Conservation (phyloP, 2,329 filamentous ascomycete genomes). For the Magnaporthiopsis rhizophila region DNA sequence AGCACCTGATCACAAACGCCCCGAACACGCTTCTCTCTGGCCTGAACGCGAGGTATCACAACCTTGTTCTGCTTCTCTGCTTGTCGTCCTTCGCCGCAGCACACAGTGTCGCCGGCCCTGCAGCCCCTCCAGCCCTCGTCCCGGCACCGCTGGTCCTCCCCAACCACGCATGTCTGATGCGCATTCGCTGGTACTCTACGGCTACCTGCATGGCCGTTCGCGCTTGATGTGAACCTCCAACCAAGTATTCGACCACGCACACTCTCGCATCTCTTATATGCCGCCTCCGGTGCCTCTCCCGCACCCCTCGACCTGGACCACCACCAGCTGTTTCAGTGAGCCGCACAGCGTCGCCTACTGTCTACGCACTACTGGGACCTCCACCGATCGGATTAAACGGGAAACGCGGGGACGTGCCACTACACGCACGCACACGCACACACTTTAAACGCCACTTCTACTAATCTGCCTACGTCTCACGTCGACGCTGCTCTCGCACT, state of each 20-base stretch:
- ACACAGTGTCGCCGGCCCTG: not conserved
- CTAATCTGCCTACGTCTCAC: not conserved
- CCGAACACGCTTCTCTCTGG: not conserved
- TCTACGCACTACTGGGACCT: not conserved
- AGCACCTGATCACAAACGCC: not conserved
- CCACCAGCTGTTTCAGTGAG: not conserved
- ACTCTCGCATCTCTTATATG: not conserved
- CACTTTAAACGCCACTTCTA: not conserved
- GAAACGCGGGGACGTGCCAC: not conserved
- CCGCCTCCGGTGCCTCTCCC: not conserved
- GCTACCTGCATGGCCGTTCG: conserved; percentile 7
- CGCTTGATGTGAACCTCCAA: conserved; percentile 1
- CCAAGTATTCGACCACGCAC: not conserved
- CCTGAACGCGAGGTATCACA: not conserved
- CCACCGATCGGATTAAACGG: not conserved
- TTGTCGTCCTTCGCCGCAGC: not conserved
- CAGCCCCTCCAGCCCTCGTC: not conserved
- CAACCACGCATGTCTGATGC: conserved; percentile 3
- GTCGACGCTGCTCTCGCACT: not conserved
- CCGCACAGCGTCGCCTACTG: not conserved
- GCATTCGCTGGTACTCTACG: not conserved
- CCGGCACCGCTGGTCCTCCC: not conserved
- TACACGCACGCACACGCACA: not conserved
- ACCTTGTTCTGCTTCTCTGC: not conserved
- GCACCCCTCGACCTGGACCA: not conserved